These are phyloP conservation scores for Ophiocordyceps camponoti-rufipedis DNA, from an alignment of 2,329 filamentous ascomycete genomes.

Conservation along the genomic window DNA sequence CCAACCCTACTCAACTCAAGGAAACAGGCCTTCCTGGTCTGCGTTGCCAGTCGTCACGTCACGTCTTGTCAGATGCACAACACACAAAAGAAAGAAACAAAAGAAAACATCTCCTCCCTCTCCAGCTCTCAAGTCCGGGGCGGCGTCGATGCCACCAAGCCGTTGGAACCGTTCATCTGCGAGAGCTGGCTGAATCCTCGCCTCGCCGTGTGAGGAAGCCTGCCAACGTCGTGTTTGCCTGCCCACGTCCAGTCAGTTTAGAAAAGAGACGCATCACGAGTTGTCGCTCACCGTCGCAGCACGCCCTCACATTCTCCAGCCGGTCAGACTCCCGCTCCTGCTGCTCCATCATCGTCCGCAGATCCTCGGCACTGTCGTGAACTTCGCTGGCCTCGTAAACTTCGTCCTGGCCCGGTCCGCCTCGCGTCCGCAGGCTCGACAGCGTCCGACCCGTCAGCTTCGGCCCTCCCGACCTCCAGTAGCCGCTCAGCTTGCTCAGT, in stretches of 20 bases:
- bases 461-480: constrained; percentile 32
- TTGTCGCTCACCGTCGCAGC: constrained; percentile 69
- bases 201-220: constrained; percentile 29
- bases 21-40: not conserved
- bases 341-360: constrained; percentile 60
- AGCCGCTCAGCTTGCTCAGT: constrained; percentile 39
- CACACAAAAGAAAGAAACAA: not conserved
- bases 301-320: constrained; percentile 89
- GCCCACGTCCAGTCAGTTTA: constrained; percentile 7
- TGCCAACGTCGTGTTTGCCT: constrained; percentile 62
- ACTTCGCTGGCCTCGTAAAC: constrained; percentile 45
- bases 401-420: constrained; percentile 24
- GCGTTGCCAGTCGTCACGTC: not conserved
- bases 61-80: not conserved
- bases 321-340: constrained; percentile 61
- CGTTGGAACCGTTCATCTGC: constrained; percentile 15
- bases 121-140: constrained; percentile 17
- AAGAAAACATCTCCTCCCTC: not conserved
- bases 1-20: not conserved
- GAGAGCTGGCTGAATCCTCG: constrained; percentile 21
- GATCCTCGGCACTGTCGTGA: constrained; percentile 66
- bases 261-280: not conserved
- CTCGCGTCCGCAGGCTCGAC: constrained; percentile 33
- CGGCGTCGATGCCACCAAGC: constrained; percentile 13
- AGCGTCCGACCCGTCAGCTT: constrained; percentile 26